Evolutionary conservation across 176 grass and related monocot genomes (phyloP).

Genomic region (Juncus inflexus): DNA sequence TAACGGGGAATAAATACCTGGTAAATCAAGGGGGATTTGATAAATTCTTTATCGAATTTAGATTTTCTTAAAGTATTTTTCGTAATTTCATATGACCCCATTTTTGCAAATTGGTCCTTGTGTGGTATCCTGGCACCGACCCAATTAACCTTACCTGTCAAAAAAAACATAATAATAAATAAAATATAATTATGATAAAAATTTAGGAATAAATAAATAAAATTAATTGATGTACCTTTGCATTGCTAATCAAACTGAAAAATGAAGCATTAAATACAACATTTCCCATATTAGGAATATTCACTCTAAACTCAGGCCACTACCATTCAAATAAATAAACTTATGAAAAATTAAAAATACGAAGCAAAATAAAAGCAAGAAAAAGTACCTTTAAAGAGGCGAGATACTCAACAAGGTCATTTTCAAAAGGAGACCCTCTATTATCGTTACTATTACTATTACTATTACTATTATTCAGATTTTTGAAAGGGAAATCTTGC

Average conservation of each 20-base stretch:
- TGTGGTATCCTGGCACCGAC: conserved; percentile 92
- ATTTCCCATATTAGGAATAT: conserved; percentile 65
- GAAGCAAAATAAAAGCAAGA: neutral
- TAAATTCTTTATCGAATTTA: conserved; percentile 72
- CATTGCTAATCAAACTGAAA: conserved; percentile 85
- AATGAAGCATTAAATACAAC: conserved; percentile 77
- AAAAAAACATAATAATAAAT: neutral
- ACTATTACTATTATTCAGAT: conserved; percentile 27
- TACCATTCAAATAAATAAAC: conserved; percentile 30
- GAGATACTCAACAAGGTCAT: conserved; percentile 89
- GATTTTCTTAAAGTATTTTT: conserved; percentile 61
- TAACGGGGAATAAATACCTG: conserved; percentile 34
- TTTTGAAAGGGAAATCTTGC: conserved; percentile 97
- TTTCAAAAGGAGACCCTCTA: conserved; percentile 58
- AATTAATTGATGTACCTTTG: conserved; percentile 48
- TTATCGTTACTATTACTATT: neutral
- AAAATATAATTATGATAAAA: neutral
- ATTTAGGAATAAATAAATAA: conserved; percentile 16
- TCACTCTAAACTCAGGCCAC: conserved; percentile 75
- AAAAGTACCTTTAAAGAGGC: conserved; percentile 58
- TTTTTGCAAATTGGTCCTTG: conserved; percentile 55
- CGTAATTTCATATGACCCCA: conserved; percentile 97
- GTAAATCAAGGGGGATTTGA: conserved; percentile 83
- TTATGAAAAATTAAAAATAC: no score
- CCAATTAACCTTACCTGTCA: conserved; percentile 79